Conservation (phyloP, 2,329 filamentous ascomycete genomes). For the Penicillium rolfsii region DNA sequence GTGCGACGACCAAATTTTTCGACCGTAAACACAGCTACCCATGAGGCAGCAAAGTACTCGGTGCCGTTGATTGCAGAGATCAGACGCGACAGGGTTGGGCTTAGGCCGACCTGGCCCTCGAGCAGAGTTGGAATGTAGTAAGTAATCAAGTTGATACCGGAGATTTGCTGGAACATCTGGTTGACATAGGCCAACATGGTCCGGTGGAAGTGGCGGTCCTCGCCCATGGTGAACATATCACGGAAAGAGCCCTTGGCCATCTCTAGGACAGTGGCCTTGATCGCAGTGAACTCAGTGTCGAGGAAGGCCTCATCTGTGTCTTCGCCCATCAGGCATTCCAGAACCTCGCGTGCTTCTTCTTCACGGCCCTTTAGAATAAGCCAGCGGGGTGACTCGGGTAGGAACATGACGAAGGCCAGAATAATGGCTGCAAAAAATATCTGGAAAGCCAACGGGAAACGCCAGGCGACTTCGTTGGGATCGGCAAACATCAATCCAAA, state of each 20-base stretch:
- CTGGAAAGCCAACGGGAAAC: conserved; percentile 62
- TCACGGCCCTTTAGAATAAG: conserved; percentile 60
- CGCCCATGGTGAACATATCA: conserved; percentile 61
- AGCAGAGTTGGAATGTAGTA: conserved; percentile 47
- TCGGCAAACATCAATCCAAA: conserved; percentile 58
- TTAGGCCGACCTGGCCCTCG: conserved; percentile 42
- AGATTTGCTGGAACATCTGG: conserved; percentile 55
- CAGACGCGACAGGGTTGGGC: conserved; percentile 44
- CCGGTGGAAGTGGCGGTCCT: conserved; percentile 58
- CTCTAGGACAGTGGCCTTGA: conserved; percentile 58
- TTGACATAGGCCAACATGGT: conserved; percentile 57
- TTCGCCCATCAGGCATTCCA: conserved; percentile 53
- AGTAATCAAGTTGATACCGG: conserved; percentile 45
- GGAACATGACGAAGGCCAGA: conserved; percentile 50
- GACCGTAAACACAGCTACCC: conserved; percentile 52
- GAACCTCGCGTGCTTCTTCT: conserved; percentile 54
- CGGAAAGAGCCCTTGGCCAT: conserved; percentile 55
- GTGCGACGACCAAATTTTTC: conserved; percentile 59
- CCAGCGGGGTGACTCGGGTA: conserved; percentile 64
- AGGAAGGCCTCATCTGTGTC: conserved; percentile 51
- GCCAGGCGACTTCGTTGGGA: conserved; percentile 54
- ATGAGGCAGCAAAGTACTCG: conserved; percentile 54
- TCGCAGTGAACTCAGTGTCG: conserved; percentile 53
- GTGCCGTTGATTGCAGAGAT: conserved; percentile 55
- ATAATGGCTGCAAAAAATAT: conserved; percentile 60